phyloP scores from a whole-genome alignment of 768 basidiomycete species.

The Boletus tomentosulus region DNA sequence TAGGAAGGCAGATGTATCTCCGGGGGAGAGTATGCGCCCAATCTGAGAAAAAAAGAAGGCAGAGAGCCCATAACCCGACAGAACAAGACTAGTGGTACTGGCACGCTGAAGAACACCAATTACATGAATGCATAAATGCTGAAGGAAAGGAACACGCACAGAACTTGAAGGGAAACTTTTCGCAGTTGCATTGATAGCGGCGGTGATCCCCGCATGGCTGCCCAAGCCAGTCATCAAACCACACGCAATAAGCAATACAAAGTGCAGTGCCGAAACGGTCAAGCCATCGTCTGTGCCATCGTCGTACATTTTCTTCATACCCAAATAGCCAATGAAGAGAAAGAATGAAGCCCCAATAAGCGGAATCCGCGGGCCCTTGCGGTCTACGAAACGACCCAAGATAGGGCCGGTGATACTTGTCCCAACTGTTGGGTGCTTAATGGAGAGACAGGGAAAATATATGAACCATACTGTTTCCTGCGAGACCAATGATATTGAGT shows the following conservation, averaged over 20 bases:
- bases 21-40: constrained; percentile 66
- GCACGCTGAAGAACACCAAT: constrained; percentile 49
- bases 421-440: constrained; percentile 49
- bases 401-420: constrained; percentile 75
- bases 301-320: constrained; percentile 67
- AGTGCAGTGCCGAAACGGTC: constrained; percentile 39
- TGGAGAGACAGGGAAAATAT: background rate
- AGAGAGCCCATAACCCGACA: constrained; percentile 89
- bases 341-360: constrained; percentile 55
- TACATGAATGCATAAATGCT: background rate
- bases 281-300: constrained; percentile 39
- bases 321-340: constrained; percentile 73
- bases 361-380: constrained; percentile 66
- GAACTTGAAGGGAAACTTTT: constrained; percentile 73
- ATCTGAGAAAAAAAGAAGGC: constrained; percentile 86
- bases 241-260: constrained; percentile 54
- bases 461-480: constrained; percentile 56
- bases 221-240: constrained; percentile 75
- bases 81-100: constrained; percentile 69
- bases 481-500: constrained; percentile 74
- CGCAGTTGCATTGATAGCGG: constrained; percentile 76
- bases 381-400: constrained; percentile 78
- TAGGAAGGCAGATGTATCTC: constrained; percentile 74
- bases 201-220: constrained; percentile 63
- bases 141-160: constrained; percentile 37